Base-by-base conservation (phyloP, 2,329 filamentous ascomycete genomes). In the Phialocephala sp. region DNA sequence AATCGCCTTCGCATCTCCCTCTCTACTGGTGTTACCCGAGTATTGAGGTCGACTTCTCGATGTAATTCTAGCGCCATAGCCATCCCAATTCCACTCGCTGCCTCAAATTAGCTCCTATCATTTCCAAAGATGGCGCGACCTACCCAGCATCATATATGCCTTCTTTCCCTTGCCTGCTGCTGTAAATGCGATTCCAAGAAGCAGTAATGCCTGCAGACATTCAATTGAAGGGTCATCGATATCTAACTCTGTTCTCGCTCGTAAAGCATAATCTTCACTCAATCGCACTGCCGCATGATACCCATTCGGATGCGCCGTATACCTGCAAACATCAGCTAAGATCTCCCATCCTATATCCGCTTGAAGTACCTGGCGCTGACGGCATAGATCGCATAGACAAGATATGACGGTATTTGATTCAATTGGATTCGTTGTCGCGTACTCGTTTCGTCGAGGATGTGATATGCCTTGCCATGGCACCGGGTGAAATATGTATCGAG, bases 61-160 rank as follows among this genome's bases (percentile, higher is more conserved):
- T 96, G 91, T 2, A 95, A 81, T 74, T 94, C 91, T 12, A 96
- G 83, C 3, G 91, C 92, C 77, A 93, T 87, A 1, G 90, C 89
- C 92, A 96, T 96, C 54, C 90, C 91, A 57, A 93, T 88, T 11
- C 90, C 91, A 68, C 84, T 91, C 69, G 89, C 91, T 93, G 71
- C 47, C 62, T 50, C 1, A 1, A 37, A 70, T 85, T 71, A 84
- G 81, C 59, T 69, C 35, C 45, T n/a, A 24, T 22, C 22, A 56
- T 27, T 66, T n/a, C 20, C 27, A 50, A 50, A 35, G n/a, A 59
- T 50, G 9, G 15, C 20, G 47, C 15, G 14, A 73, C 81, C 22
- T 88, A 92, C 92, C 87, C 72, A 96, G 83, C 45, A 93, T 83
- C 92, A 96, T 96, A 71, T 93, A 95, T 0, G 91, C 89, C 78